Conservation (phyloP, 768 basidiomycete species). For the Tulasnella sp. region DNA sequence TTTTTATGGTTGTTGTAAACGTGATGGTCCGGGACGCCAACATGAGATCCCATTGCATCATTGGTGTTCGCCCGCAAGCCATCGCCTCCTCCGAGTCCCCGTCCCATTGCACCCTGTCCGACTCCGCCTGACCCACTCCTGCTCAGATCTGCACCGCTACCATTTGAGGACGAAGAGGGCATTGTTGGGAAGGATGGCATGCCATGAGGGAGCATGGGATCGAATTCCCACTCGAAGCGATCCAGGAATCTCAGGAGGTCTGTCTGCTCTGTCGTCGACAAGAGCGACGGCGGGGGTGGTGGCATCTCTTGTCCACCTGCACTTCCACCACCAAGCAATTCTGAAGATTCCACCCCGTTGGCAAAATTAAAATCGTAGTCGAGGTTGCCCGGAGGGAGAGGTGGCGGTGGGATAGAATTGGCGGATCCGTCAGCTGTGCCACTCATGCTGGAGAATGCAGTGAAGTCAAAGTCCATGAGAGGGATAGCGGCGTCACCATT, state of each 20-base stretch:
- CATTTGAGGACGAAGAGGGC: neutral
- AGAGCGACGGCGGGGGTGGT: slow-evolving; percentile 32
- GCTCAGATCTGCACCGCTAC: neutral
- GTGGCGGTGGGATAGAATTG: neutral
- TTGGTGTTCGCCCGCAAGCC: neutral
- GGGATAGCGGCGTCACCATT: neutral
- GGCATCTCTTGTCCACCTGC: neutral
- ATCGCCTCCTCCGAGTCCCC: neutral
- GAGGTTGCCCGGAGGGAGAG: neutral
- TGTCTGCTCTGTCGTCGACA: slow-evolving; percentile 66
- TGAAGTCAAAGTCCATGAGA: slow-evolving; percentile 9
- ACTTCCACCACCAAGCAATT: neutral
- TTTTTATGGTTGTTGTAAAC: neutral
- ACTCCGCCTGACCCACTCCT: neutral
- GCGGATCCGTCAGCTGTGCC: neutral
- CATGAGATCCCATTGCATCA: neutral
- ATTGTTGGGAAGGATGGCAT: slow-evolving; percentile 17
- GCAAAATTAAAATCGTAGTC: neutral
- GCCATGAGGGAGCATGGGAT: slow-evolving; percentile 29
- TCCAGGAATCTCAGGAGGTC: slow-evolving; percentile 76
- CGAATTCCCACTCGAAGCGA: slow-evolving; percentile 58
- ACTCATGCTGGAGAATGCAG: neutral
- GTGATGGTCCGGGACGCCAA: no score
- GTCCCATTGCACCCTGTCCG: neutral
- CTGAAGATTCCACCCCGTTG: neutral